Evolutionary conservation across 495 filamentous ascomycete genomes (phyloP), one percentile per base, ranked within the genome.

Genomic region (Jackrogersella minutella): DNA sequence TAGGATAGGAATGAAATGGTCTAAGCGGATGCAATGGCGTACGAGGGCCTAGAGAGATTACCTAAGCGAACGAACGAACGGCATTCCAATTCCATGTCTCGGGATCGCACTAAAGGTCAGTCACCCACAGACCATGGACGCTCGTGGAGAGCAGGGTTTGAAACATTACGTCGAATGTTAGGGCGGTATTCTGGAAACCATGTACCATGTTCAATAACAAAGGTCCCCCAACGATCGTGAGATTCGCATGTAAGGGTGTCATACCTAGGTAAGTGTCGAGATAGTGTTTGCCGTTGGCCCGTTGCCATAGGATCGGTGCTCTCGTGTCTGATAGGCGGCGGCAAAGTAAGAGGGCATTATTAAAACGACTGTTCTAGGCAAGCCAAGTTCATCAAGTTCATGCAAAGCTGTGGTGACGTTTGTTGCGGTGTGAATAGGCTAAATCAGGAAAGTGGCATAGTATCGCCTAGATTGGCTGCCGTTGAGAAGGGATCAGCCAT

Each of bases 361-460:
- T 24, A 56, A 40, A 31, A 50, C 26, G 43, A 11, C 44, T 62
- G 30, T 47, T 62, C 55, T 65, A 47, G 66, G 56, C 62, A 70
- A 62, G 57, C 62, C 56, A 62, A 53, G 44, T 26, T 51, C 41
- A 62, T 61, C 55, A 54, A 44, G 40, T 64, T 64, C 49, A 69
- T 69, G 66, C 66, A 47, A 33, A 50, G 34, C 47, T 49, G 46
- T 61, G 33, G 58, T 62, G 53, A 62, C 58, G 53, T 59, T 70
- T 59, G 46, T 67, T 70, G 58, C 63, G 68, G 63, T 70, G 63
- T 47, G 53, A 66, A 70, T 51, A 70, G 68, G 68, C 68, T 70
- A 63, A 70, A 66, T 62, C 7, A 47, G 68, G 68, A 41, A 70
- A 66, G 68, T 70, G 54, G 44, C 62, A 70, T 53, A 52, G 44